Evolutionary conservation across 495 filamentous ascomycete genomes (phyloP), one percentile per base, ranked within the genome.

Genomic region (Tuber calosporum): DNA sequence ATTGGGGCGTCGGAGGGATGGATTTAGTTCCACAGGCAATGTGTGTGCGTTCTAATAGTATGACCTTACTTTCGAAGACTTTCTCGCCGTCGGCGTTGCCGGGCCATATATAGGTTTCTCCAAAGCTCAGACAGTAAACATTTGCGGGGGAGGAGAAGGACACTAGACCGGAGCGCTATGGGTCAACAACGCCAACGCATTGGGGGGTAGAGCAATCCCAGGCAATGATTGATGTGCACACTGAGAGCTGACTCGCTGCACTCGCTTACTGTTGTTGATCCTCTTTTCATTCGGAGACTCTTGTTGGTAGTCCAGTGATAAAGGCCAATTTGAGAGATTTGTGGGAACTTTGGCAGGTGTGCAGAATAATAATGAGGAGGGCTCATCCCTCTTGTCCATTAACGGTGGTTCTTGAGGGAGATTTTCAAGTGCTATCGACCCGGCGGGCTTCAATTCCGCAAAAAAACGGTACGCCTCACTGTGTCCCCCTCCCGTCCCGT

Each of bases 111-210:
- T 62, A 62, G 53, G 53, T 34, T 62, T 62, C 53, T 17, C 30
- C 53, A 62, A 62, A 34, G 53, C 26, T 62, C 4, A 62, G 26
- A 34, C 1, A 4, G 26, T 62, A 62, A 62, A 62, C 53, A 62
- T 62, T 58, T 53, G 45, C 22, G 53, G n/a, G 53, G 53, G 53
- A 26, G n/a, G 53, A 34, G 53, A 17, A 62, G 13, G 53, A 17
- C 30, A 62, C 53, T 62, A 26, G 53, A 34, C 53, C 11, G 53
- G 53, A 13, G 4, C 26, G 9, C 22, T 53, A 7, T 53, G 22
- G 48, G 48, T 53, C 48, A 62, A 17, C 26, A 62, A 34, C 53
- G 53, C 53, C 53, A 62, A 62, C 53, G 53, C 53, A 62, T 34
- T 62, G 53, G 53, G 53, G 53, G 26, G 53, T 30, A 62, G 53